phyloP scores from a whole-genome alignment of 2,329 filamentous ascomycete species.

The Berkeleyomyces basicola region DNA sequence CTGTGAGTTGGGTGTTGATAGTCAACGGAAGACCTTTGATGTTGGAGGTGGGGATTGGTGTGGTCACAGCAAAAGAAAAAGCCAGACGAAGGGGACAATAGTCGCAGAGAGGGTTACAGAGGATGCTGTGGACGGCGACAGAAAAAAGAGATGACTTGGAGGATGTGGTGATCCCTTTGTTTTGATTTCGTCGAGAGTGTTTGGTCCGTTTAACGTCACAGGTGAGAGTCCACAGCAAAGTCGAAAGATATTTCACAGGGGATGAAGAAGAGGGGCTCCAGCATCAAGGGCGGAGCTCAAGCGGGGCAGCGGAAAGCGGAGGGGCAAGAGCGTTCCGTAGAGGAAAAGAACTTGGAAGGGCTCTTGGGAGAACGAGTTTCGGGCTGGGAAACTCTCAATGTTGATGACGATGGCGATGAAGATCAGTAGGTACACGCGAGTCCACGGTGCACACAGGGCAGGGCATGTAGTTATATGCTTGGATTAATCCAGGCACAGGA shows the following conservation, averaged over 20 bases:
- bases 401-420: too few relatives aligned
- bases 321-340: neutral
- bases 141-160: neutral
- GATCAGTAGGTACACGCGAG: too few relatives aligned
- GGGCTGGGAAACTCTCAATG: too few relatives aligned
- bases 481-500: too few relatives aligned
- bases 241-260: neutral
- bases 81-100: neutral
- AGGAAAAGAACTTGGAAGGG: neutral
- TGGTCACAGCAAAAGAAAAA: too few relatives aligned
- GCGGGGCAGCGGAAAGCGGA: neutral
- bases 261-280: neutral
- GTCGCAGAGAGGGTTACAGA: neutral
- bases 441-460: too few relatives aligned
- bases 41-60: too few relatives aligned
- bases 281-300: neutral
- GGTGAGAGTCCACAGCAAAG: neutral
- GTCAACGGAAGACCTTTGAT: too few relatives aligned
- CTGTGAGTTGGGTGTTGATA: too few relatives aligned
- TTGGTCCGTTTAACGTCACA: neutral
- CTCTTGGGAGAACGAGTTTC: too few relatives aligned
- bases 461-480: too few relatives aligned
- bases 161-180: neutral
- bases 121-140: neutral
- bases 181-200: neutral